Evolutionary conservation across 163 green algal species (phyloP).

Genomic region (Coccomyxa subellipsoidea): DNA sequence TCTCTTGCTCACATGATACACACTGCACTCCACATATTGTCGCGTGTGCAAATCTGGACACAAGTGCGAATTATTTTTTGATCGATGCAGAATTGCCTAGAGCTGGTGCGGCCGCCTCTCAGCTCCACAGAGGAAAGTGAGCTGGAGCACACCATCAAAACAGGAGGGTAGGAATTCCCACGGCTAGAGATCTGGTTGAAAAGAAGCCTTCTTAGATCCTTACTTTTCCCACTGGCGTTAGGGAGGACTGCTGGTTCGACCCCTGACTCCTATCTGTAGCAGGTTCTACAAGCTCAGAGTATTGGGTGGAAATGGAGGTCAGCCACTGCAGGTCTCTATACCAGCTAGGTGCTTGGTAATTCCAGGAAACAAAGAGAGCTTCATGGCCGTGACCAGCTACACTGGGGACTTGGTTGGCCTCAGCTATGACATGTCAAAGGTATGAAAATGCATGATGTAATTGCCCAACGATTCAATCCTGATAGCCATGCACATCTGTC

Average conservation of each 20-base stretch:
- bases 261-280: not conserved
- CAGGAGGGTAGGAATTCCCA: not conserved
- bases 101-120: not conserved
- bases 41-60: too few relatives aligned
- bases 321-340: not conserved
- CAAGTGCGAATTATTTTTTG: too few relatives aligned
- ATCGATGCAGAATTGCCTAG: not conserved
- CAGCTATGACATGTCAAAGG: not conserved
- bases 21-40: too few relatives aligned
- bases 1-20: too few relatives aligned
- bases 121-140: not conserved
- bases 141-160: not conserved
- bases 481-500: not conserved
- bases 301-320: not conserved
- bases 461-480: too few relatives aligned
- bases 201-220: too few relatives aligned
- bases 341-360: not conserved
- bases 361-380: not conserved
- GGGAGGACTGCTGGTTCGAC: too few relatives aligned
- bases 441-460: too few relatives aligned
- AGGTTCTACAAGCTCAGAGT: not conserved
- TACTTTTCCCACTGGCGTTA: too few relatives aligned
- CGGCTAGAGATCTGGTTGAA: too few relatives aligned
- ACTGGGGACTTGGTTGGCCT: not conserved
- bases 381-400: not conserved